phyloP scores from a whole-genome alignment of 768 basidiomycete genomes.

The Serendipita sp. region DNA sequence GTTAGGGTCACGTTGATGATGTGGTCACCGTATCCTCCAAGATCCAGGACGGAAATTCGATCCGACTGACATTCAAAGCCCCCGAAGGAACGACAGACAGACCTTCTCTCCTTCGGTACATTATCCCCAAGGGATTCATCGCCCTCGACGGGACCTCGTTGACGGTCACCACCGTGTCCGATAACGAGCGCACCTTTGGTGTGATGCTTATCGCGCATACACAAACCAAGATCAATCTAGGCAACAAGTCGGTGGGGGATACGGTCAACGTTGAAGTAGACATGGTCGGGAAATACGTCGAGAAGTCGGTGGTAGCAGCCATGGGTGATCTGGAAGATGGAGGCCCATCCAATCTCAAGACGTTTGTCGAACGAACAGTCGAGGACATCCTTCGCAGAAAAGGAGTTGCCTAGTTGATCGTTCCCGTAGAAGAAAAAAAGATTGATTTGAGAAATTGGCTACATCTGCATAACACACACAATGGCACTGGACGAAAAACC shows the following conservation, averaged over 20 bases:
- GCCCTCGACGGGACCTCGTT: constrained; percentile 89
- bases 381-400: neutral
- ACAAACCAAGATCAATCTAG: constrained; percentile 71
- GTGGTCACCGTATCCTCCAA: constrained; percentile 61
- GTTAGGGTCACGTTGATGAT: constrained; percentile 82
- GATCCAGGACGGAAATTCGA: constrained; percentile 67
- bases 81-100: constrained; percentile 38
- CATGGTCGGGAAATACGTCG: constrained; percentile 84
- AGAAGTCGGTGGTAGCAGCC: constrained; percentile 61
- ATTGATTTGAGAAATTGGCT: too few relatives aligned
- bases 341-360: neutral
- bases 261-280: constrained; percentile 93
- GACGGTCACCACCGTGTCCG: constrained; percentile 69
- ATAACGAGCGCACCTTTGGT: constrained; percentile 45
- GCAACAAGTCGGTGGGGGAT: constrained; percentile 53
- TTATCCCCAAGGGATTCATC: constrained; percentile 90
- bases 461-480: too few relatives aligned
- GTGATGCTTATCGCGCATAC: constrained; percentile 96
- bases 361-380: neutral
- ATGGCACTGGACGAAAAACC: neutral
- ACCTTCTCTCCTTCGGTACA: constrained; percentile 56
- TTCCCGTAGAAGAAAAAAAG: too few relatives aligned
- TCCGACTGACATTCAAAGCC: constrained; percentile 69
- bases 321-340: constrained; percentile 24
- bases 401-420: too few relatives aligned